Evolutionary conservation across 2,329 filamentous ascomycete genomes (phyloP).

Genomic region (Clonostachys solani): DNA sequence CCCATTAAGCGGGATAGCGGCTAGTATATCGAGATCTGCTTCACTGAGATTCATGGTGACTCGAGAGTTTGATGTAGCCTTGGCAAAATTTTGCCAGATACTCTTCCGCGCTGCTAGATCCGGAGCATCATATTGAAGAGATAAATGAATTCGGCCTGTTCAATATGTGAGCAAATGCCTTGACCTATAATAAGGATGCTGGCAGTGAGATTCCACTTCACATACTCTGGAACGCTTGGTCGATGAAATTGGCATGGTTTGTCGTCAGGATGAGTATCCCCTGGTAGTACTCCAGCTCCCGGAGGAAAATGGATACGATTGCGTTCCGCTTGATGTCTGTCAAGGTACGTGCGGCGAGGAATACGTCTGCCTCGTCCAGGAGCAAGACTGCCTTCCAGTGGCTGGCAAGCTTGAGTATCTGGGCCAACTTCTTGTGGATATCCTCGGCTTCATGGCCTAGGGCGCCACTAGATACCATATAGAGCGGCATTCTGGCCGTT

Average conservation of each 20-base stretch:
- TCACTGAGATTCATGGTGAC: too few species aligned
- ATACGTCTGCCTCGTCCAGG: conserved; percentile 81
- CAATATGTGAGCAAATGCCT: too few species aligned
- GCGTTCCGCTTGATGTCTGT: conserved; percentile 82
- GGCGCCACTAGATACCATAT: conserved; percentile 30
- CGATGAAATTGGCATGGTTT: conserved; percentile 66
- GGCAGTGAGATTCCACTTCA: too few species aligned
- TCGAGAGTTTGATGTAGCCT: too few species aligned
- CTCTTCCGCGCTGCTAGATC: neutral
- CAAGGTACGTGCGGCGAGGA: conserved; percentile 76
- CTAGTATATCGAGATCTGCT: too few species aligned
- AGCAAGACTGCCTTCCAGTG: conserved; percentile 77
- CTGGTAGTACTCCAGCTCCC: conserved; percentile 85
- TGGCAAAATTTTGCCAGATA: neutral
- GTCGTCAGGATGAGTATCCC: conserved; percentile 88
- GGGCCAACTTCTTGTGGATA: neutral
- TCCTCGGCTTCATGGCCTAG: conserved; percentile 16
- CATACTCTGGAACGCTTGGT: neutral
- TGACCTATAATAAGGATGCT: too few species aligned
- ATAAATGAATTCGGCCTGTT: neutral
- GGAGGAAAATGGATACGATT: conserved; percentile 81
- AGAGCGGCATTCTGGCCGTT: conserved; percentile 27
- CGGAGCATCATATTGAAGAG: neutral
- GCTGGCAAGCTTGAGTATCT: neutral
- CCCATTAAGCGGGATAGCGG: too few species aligned